These are phyloP conservation scores for Auriscalpium microsporum DNA, from an alignment of 768 basidiomycete genomes.

Conservation along the genomic window DNA sequence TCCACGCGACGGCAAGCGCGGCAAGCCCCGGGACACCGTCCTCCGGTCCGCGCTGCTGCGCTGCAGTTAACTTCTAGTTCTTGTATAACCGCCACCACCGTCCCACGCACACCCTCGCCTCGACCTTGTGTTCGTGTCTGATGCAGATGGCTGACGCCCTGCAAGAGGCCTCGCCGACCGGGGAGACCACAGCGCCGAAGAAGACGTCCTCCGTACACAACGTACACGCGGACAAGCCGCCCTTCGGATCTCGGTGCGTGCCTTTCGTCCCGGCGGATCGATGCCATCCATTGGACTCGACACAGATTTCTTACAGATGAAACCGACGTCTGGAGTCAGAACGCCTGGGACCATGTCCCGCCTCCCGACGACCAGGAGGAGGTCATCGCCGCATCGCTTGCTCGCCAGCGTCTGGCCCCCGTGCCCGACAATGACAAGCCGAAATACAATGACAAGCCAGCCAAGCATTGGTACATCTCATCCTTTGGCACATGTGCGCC, in stretches of 20 bases:
- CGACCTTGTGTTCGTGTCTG: too few species aligned
- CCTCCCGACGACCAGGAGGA: constrained; percentile 74
- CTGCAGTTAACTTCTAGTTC: too few species aligned
- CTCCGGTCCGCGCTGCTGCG: too few species aligned
- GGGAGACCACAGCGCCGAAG: constrained; percentile 13
- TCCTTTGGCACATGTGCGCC: background rate
- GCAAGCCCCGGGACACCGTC: too few species aligned
- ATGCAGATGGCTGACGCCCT: background rate
- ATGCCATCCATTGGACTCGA: background rate
- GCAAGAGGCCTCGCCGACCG: background rate
- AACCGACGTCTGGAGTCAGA: constrained; percentile 74
- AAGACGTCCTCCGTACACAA: constrained; percentile 61
- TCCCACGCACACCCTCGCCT: too few species aligned
- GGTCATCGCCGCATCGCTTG: constrained; percentile 60
- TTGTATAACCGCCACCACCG: too few species aligned
- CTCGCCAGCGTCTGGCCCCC: constrained; percentile 61
- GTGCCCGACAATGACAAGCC: constrained; percentile 66
- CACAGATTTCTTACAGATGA: constrained; percentile 61
- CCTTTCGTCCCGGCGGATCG: constrained; percentile 6
- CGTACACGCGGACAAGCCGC: constrained; percentile 43
- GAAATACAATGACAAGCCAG: constrained; percentile 66
- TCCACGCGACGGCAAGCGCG: too few species aligned
- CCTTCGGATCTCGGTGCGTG: constrained; percentile 62
- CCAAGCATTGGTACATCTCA: constrained; percentile 54
- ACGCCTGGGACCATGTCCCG: constrained; percentile 89